These are phyloP conservation scores for Lunasporangiospora selenospora DNA, from an alignment of 192 early-diverging fungal species.

Conservation along the genomic window DNA sequence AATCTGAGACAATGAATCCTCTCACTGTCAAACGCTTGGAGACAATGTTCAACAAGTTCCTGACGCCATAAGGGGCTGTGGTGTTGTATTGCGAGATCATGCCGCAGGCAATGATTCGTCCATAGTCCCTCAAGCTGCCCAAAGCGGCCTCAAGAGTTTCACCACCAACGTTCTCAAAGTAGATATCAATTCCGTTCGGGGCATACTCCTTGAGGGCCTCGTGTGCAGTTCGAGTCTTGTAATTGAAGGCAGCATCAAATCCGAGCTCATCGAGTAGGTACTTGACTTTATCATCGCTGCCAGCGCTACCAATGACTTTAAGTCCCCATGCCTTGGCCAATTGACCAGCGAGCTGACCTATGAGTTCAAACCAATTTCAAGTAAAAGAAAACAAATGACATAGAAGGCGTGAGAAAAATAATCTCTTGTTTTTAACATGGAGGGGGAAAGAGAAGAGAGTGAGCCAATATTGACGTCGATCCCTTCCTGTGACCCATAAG, in stretches of 20 bases:
- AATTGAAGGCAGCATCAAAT: slow-evolving; percentile 85
- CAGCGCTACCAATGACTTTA: slow-evolving; percentile 77
- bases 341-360: slow-evolving; percentile 69
- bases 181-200: slow-evolving; percentile 86
- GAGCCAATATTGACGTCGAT: no score
- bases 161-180: slow-evolving; percentile 88
- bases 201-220: slow-evolving; percentile 63
- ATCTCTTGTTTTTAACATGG: slow-evolving; percentile 1
- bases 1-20: slow-evolving; percentile 65
- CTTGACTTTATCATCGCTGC: slow-evolving; percentile 77
- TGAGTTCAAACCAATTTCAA: no score
- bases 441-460: no score
- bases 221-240: slow-evolving; percentile 67
- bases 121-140: slow-evolving; percentile 63
- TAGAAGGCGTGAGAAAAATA: not conserved
- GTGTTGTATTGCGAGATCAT: slow-evolving; percentile 80
- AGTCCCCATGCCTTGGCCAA: slow-evolving; percentile 76
- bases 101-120: slow-evolving; percentile 75
- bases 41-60: slow-evolving; percentile 64
- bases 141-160: slow-evolving; percentile 78
- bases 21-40: slow-evolving; percentile 61
- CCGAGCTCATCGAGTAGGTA: slow-evolving; percentile 65
- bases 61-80: slow-evolving; percentile 59
- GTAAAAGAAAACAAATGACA: not conserved
- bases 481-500: no score